Percentiles rank a stretch among this genome's conserved stretches.
Evolutionary conservation across 1,139 yeast genomes (phyloP).

Genomic region (Sugiyamaella novakii): DNA sequence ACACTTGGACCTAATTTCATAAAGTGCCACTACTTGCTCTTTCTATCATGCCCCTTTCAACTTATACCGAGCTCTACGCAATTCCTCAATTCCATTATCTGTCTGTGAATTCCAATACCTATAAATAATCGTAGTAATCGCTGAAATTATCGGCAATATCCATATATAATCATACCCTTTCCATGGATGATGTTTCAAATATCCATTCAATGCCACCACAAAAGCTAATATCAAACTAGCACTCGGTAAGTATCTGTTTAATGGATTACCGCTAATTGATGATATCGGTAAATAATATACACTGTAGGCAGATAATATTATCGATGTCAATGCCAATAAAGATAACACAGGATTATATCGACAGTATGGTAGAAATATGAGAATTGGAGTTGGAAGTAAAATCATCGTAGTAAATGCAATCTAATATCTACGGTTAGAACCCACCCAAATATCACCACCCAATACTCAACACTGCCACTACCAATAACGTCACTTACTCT

Average conservation of each 20-base stretch:
- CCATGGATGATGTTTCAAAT: constrained; percentile 36
- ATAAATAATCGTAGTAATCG: constrained; percentile 32
- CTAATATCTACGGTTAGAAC: constrained; percentile 16
- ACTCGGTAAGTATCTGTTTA: constrained; percentile 19
- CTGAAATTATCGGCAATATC: constrained; percentile 37
- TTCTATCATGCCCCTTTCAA: constrained; percentile 37
- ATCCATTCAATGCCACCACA: constrained; percentile 32
- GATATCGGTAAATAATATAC: constrained; percentile 26
- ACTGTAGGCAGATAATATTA: constrained; percentile 33
- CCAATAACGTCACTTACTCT: constrained; percentile 21
- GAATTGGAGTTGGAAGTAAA: constrained; percentile 41
- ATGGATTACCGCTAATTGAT: constrained; percentile 10
- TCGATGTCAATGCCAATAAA: constrained; percentile 36
- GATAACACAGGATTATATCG: constrained; percentile 38
- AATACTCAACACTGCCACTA: background rate
- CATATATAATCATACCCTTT: constrained; percentile 39
- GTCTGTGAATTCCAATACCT: constrained; percentile 38
- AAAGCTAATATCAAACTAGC: constrained; percentile 31
- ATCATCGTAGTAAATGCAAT: constrained; percentile 34
- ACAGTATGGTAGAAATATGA: constrained; percentile 38
- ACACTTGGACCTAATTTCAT: no score
- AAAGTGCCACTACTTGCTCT: background rate
- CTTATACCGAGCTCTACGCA: constrained; percentile 34
- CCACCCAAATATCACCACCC: no score
- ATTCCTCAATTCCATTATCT: constrained; percentile 28